Base-by-base conservation (phyloP, 1,139 yeast genomes). In the Sugiyamaella japonica region DNA sequence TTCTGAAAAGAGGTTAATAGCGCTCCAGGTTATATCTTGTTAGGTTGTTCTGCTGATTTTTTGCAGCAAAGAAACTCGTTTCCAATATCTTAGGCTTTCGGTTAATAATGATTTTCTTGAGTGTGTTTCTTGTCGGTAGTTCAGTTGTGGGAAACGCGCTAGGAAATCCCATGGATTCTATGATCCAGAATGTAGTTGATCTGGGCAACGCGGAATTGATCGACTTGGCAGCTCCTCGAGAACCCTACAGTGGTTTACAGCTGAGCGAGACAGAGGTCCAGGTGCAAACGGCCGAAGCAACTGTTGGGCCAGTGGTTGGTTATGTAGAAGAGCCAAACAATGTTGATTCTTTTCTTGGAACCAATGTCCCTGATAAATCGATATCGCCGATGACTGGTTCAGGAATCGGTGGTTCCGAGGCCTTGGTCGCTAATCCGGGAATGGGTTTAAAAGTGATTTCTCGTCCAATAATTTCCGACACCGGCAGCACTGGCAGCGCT, bases 111-210 rank as follows among this genome's bases (percentile, higher is more conserved):
- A 23, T 8, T 23, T 23, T 23, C 25, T 23, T 25, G 12, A 20
- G 39, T 23, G 31, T 32, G 23, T 2, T 44, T 16, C 16, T 44
- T 1, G 39, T 32, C n/a, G 17, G 39, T 16, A n/a, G 48, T 13
- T 5, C 31, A 12, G 10, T 44, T 7, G 46, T 16, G 9, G 2
- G 39, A 16, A 17, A 17, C 12, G 48, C n/a, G 3, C 10, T 25
- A 3, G 49, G 42, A 34, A 45, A 45, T 15, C 49, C 49, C 25
- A 36, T 45, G 9, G 49, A 45, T 15, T 13, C 23, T 23, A 45
- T 45, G 49, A 45, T 45, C 34, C 49, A 45, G n/a, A 45, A 45
- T 13, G 49, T 45, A 12, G 49, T 45, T 28, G 49, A 45, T 36
- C 25, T 45, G 41, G 49, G 42, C 4, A 45, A 45, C 15, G 29